phyloP scores from a whole-genome alignment of 768 basidiomycete genomes.

The Russula abietina region DNA sequence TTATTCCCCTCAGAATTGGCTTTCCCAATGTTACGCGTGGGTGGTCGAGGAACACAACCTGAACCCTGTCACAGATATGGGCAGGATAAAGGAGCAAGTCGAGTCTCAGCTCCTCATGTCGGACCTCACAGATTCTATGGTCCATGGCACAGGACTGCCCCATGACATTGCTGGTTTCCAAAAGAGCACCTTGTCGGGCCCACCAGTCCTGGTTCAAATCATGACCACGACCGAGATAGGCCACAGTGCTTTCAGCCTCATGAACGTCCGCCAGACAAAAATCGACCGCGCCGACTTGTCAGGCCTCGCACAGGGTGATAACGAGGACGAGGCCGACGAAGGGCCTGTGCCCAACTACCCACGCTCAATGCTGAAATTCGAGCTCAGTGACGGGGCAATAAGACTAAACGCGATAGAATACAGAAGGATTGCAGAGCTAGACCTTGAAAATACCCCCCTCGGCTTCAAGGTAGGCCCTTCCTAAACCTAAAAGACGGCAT shows the following conservation, averaged over 20 bases:
- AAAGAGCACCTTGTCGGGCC: conserved; percentile 35
- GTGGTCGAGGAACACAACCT: conserved; percentile 44
- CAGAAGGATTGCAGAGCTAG: conserved; percentile 53
- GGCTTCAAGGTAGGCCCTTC: conserved; percentile 65
- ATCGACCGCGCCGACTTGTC: conserved; percentile 50
- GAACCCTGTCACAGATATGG: conserved; percentile 43
- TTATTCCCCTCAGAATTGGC: conserved; percentile 54
- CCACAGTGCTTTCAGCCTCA: conserved; percentile 72
- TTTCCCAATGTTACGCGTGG: conserved; percentile 67
- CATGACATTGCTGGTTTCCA: conserved; percentile 34
- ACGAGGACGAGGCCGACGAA: conserved; percentile 52
- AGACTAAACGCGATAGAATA: conserved; percentile 76
- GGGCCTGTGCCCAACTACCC: conserved; percentile 80
- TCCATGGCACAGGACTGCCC: conserved; percentile 63
- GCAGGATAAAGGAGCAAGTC: conserved; percentile 48
- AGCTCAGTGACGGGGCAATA: conserved; percentile 71
- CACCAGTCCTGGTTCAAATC: conserved; percentile 70
- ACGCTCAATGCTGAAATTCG: conserved; percentile 67
- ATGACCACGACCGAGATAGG: conserved; percentile 77
- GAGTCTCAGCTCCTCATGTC: conserved; percentile 67
- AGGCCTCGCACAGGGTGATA: conserved; percentile 43
- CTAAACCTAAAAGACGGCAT: background rate
- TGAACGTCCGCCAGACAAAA: conserved; percentile 61
- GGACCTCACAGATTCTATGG: conserved; percentile 65
- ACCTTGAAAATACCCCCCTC: conserved; percentile 68